These are phyloP conservation scores for Tricladium varicosporioides DNA, from an alignment of 2,329 filamentous ascomycete genomes.

Conservation along the genomic window DNA sequence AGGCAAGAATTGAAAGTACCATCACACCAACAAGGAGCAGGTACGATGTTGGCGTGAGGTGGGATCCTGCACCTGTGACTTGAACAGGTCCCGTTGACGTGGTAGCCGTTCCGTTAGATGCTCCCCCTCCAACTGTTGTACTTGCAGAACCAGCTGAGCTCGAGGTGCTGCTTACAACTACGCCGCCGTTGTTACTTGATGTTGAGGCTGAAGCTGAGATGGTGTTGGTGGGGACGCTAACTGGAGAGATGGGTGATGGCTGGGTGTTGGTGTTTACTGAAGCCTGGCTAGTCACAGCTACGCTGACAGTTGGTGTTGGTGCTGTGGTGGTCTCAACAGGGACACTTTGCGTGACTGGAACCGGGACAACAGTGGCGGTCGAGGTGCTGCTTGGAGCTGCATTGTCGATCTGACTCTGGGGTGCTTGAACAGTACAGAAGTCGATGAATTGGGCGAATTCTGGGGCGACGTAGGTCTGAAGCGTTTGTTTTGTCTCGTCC, in stretches of 20 bases:
- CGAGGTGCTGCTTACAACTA: background rate
- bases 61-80: slow-evolving; percentile 1
- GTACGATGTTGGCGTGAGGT: background rate
- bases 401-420: slow-evolving; percentile 7
- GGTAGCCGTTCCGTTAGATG: background rate
- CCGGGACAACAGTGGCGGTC: slow-evolving; percentile 12
- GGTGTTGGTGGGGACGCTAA: background rate
- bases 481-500: slow-evolving; percentile 5
- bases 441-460: slow-evolving; percentile 26
- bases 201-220: background rate
- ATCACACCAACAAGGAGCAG: background rate
- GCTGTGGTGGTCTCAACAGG: slow-evolving; percentile 6
- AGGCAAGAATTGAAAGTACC: slow-evolving; percentile 2
- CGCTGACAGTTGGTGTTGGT: slow-evolving; percentile 8
- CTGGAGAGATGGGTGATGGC: background rate
- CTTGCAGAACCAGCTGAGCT: background rate
- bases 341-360: slow-evolving; percentile 7
- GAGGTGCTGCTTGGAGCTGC: slow-evolving; percentile 8
- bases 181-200: background rate
- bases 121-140: background rate
- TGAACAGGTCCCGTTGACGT: slow-evolving; percentile 1
- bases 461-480: slow-evolving; percentile 22
- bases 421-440: slow-evolving; percentile 23
- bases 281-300: slow-evolving; percentile 12
- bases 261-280: slow-evolving; percentile 6